Percentiles rank a stretch among this genome's conserved stretches.
These are phyloP conservation scores for Truncatella angustata DNA, from an alignment of 2,329 filamentous ascomycete genomes.

Conservation along the genomic window DNA sequence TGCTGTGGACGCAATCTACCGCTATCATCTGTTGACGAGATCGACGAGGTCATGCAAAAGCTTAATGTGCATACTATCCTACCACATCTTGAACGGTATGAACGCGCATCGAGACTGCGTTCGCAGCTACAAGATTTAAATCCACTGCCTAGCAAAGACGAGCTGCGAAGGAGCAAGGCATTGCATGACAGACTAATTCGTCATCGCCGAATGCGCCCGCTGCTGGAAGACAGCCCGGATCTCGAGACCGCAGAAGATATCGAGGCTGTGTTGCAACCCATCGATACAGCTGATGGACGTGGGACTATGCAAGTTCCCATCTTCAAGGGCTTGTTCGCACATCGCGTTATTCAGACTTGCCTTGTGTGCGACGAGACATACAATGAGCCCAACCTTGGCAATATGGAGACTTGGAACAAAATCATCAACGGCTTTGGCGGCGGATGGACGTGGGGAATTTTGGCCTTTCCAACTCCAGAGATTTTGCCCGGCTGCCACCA, in stretches of 20 bases:
- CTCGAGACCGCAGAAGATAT: neutral
- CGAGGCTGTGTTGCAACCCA: neutral
- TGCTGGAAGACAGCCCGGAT: neutral
- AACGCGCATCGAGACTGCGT: slow-evolving; percentile 5
- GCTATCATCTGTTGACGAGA: slow-evolving; percentile 5
- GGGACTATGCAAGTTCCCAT: slow-evolving; percentile 7
- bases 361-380: slow-evolving; percentile 13
- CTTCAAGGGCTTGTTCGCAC: slow-evolving; percentile 10
- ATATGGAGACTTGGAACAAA: slow-evolving; percentile 5
- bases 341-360: slow-evolving; percentile 4
- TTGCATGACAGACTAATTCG: slow-evolving; percentile 12
- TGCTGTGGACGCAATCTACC: slow-evolving; percentile 10
- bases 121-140: slow-evolving; percentile 8
- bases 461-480: slow-evolving; percentile 11
- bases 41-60: slow-evolving; percentile 5
- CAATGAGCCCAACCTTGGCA: slow-evolving; percentile 7
- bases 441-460: slow-evolving; percentile 16
- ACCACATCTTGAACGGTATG: slow-evolving; percentile 3
- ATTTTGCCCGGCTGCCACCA: slow-evolving; percentile 13
- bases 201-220: slow-evolving; percentile 9
- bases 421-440: slow-evolving; percentile 10
- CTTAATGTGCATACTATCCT: slow-evolving; percentile 1
- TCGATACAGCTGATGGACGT: slow-evolving; percentile 10
- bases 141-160: slow-evolving; percentile 3
- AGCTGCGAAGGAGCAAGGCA: slow-evolving; percentile 11